A percentile compares a stretch with the other conserved stretches of the same genome.
Conservation (phyloP, 2,329 filamentous ascomycete genomes). For the Didymella exigua region DNA sequence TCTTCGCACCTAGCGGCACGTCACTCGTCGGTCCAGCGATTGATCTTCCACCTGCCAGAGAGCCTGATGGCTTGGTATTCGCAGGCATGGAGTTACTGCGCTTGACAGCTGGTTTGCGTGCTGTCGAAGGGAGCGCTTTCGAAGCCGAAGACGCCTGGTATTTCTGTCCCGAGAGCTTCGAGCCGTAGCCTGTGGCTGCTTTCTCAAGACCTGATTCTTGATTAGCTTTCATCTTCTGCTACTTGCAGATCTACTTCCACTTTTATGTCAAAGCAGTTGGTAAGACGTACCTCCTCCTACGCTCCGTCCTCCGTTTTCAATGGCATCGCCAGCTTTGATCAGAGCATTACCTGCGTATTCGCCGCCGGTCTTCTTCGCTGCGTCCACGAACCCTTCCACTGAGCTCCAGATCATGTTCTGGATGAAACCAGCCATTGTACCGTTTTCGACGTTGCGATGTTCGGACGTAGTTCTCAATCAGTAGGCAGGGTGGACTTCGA, state of each 20-base stretch:
- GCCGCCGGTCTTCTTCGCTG: slow-evolving; percentile 43
- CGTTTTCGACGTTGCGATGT: neutral
- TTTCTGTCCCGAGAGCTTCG: slow-evolving; percentile 37
- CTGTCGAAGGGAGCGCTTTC: slow-evolving; percentile 40
- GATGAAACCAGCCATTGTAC: slow-evolving; percentile 40
- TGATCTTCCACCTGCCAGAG: slow-evolving; percentile 13
- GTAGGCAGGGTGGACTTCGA: neutral
- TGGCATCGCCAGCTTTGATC: slow-evolving; percentile 46
- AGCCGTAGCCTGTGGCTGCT: slow-evolving; percentile 38
- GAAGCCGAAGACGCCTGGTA: slow-evolving; percentile 32
- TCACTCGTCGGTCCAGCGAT: slow-evolving; percentile 18
- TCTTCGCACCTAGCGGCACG: slow-evolving; percentile 38
- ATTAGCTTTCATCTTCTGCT: neutral
- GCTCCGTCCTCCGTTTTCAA: slow-evolving; percentile 42
- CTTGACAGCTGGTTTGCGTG: slow-evolving; percentile 38
- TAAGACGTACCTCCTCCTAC: slow-evolving; percentile 38
- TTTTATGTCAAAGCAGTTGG: neutral
- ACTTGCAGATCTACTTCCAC: neutral
- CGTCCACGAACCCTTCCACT: slow-evolving; percentile 46
- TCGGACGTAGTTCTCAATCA: neutral
- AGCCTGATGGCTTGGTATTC: slow-evolving; percentile 24
- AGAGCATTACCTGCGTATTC: slow-evolving; percentile 47
- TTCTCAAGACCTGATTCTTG: slow-evolving; percentile 36
- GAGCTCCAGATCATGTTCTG: slow-evolving; percentile 48
- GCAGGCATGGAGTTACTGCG: slow-evolving; percentile 44